Base-by-base conservation (phyloP, 805 yeast genomes). In the Saccharomycopsis sp. region DNA sequence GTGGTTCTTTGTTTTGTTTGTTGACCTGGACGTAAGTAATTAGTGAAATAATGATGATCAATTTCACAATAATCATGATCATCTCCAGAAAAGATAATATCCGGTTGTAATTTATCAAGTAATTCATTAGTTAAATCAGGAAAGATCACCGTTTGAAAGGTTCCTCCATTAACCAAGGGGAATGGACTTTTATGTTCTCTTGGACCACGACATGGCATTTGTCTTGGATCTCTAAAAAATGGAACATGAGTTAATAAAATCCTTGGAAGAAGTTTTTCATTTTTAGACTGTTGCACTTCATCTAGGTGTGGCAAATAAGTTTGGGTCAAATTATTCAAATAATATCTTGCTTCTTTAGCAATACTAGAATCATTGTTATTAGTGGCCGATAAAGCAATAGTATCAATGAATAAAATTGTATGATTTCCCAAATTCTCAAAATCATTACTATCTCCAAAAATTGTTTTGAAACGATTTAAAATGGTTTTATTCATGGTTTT, bases 61-160 rank as follows among this genome's bases (percentile, higher is more conserved):
- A 80, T 69, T 49, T 82, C 85, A 57, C 99, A 92, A 51, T 85
- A 87, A 57, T 92, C 98, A 61, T 92, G 99, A 57, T 92, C 98
- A 57, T 92, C 99, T 1, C 98, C 99, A 4, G 94, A 76, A 53
- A 87, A 84, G 3, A 83, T 67, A 9, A 78, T 58, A 13, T 65
- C 65, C 0, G 99, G 99, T 34, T 69, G 60, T 1, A 89, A 56
- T 8, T 59, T 62, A 5, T 65, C 51, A 34, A 92, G 59, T 4
- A 92, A 66, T 17, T 72, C 68, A 31, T 73, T 67, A 0, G 89
- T 64, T 3, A 80, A 52, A 2, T 68, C 70, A 23, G 70, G 62
- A 37, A 77, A 81, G 8, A 92, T 66, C n/a, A 84, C 89, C 0
- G 95, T 88, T 59, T 88, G 95, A 57, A 86, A 92, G 55, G 92